phyloP scores from a whole-genome alignment of 1,284 basidiomycete genomes.

The Cerioporus squamosus region DNA sequence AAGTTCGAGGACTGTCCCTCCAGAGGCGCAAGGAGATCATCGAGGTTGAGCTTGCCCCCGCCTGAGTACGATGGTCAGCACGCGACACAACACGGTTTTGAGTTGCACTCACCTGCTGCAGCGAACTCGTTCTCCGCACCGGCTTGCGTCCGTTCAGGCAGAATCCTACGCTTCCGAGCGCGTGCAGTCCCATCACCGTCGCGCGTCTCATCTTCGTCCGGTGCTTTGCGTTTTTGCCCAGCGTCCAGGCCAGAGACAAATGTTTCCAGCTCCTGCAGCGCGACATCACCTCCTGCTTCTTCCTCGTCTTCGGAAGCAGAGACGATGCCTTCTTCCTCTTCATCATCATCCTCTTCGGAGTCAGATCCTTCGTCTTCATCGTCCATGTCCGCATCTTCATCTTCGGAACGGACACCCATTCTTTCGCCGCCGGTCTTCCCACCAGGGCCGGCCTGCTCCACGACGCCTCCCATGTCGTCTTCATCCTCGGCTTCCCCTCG shows the following conservation, averaged over 20 bases:
- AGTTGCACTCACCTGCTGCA: constrained; percentile 46
- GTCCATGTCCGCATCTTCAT: not conserved
- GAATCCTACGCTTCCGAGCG: constrained; percentile 60
- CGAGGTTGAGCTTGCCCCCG: constrained; percentile 59
- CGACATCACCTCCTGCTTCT: constrained; percentile 54
- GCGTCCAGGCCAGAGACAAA: constrained; percentile 77
- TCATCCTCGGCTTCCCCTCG: constrained; percentile 51
- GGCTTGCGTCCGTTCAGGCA: constrained; percentile 76
- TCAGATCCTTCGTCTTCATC: constrained; percentile 21
- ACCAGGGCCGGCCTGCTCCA: constrained; percentile 4
- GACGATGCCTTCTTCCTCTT: constrained; percentile 46
- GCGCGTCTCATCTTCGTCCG: constrained; percentile 36
- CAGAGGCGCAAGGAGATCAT: constrained; percentile 78
- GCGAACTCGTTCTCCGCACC: constrained; percentile 79
- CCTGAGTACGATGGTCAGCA: constrained; percentile 39
- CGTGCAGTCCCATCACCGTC: constrained; percentile 33
- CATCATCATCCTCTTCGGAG: constrained; percentile 39
- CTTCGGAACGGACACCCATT: constrained; percentile 7
- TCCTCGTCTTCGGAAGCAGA: constrained; percentile 65
- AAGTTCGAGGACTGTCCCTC: constrained; percentile 61
- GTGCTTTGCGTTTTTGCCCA: constrained; percentile 75
- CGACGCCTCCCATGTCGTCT: constrained; percentile 21
- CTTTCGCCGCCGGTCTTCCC: constrained; percentile 22
- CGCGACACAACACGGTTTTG: not conserved
- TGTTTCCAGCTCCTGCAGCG: constrained; percentile 68